Conservation (phyloP, 352 stramenopile genomes). For the Pythium periplocum region DNA sequence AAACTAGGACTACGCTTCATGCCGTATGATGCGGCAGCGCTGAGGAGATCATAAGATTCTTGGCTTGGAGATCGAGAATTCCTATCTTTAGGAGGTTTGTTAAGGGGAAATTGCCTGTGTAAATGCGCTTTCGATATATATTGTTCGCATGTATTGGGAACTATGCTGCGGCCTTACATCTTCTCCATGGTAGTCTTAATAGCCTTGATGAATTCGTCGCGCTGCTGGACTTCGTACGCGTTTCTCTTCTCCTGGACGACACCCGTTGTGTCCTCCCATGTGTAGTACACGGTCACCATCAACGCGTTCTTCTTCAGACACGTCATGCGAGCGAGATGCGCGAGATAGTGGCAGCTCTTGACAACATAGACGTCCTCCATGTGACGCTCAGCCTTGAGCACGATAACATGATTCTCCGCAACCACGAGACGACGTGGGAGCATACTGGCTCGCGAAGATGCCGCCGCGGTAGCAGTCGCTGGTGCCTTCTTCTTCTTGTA, state of each 20-base stretch:
- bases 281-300: conserved; percentile 87
- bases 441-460: conserved; percentile 27
- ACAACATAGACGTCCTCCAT: conserved; percentile 72
- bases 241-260: conserved; percentile 61
- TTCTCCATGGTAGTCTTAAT: conserved; percentile 80
- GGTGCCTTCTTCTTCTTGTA: conserved; percentile 77
- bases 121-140: too few species aligned
- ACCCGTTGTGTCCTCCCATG: conserved; percentile 42
- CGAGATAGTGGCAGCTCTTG: conserved; percentile 70
- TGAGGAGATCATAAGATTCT: too few species aligned
- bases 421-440: conserved; percentile 57
- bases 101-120: too few species aligned
- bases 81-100: too few species aligned
- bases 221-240: conserved; percentile 81
- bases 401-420: conserved; percentile 67
- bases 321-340: conserved; percentile 77
- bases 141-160: too few species aligned
- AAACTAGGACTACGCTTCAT: too few species aligned
- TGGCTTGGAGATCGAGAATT: too few species aligned
- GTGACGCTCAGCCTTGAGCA: conserved; percentile 68
- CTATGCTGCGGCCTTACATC: conserved; percentile 24
- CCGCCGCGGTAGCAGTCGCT: conserved; percentile 3
- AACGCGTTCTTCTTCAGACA: conserved; percentile 87
- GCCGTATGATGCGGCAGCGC: too few species aligned
- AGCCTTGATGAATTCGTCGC: conserved; percentile 83